Percentiles rank a stretch among this genome's conserved stretches.
phyloP scores from a whole-genome alignment of 1,284 basidiomycete genomes.

The Trichosporon sp. region DNA sequence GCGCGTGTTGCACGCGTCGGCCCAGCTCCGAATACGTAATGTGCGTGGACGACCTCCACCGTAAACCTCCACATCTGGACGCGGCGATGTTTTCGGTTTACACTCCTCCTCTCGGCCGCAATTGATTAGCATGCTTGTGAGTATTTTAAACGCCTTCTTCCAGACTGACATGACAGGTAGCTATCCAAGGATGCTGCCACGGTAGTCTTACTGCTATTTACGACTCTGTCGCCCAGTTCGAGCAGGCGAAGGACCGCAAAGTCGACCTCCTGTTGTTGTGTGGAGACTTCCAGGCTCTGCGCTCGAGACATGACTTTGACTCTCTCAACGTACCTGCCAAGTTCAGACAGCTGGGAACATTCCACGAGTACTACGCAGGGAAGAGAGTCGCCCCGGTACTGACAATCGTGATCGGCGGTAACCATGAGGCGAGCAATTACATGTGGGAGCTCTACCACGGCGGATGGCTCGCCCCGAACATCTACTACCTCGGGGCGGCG shows the following conservation, averaged over 20 bases:
- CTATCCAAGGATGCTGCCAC: conserved; percentile 93
- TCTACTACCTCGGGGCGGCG: conserved; percentile 91
- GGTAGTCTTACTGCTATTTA: conserved; percentile 86
- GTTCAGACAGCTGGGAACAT: conserved; percentile 77
- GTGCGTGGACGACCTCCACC: neutral
- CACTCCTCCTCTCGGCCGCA: neutral
- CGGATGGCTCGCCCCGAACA: conserved; percentile 93
- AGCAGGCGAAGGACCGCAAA: conserved; percentile 60
- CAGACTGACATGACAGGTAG: conserved; percentile 57
- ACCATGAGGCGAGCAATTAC: conserved; percentile 96
- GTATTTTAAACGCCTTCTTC: neutral
- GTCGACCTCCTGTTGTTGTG: conserved; percentile 79
- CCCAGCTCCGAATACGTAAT: neutral
- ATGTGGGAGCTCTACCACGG: conserved; percentile 97
- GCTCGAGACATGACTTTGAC: conserved; percentile 78
- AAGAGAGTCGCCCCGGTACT: conserved; percentile 74
- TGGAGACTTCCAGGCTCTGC: conserved; percentile 86
- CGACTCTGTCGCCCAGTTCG: conserved; percentile 63
- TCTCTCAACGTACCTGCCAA: conserved; percentile 89
- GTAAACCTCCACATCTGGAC: neutral
- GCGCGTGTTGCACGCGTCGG: neutral
- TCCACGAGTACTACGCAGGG: conserved; percentile 87
- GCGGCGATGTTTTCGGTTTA: neutral
- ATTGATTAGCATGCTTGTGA: neutral
- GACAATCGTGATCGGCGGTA: conserved; percentile 94